Base-by-base conservation (phyloP, 768 basidiomycete genomes). In the Mycena indigotica region DNA sequence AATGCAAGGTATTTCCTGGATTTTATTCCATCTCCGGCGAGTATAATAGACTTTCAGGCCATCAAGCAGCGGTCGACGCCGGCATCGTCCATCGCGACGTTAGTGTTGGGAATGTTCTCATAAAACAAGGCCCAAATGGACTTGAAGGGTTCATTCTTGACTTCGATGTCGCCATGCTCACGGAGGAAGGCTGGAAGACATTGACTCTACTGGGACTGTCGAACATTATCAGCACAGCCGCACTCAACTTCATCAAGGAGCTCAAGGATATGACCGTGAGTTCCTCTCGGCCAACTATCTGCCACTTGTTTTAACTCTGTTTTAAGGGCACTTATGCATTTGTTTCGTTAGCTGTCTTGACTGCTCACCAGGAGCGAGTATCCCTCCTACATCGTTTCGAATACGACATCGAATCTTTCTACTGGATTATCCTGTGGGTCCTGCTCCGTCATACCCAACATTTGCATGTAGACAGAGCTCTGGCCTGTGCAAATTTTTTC, bases 31-130 rank as follows among this genome's bases (percentile, higher is more conserved):
- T 26, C n/a, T 19, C 17, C 23, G 19, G 15, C 28, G 26, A 8
- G 17, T 13, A 21, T 25, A 17, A n/a, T n/a, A n/a, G 26, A 25
- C 32, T 25, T 48, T 21, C n/a, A 56, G 55, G 55, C 23, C 56
- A 57, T 28, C 29, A 30, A 50, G 19, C 39, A 21, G 57, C 57
- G n/a, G 46, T 23, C 32, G 21, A 35, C 4, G 57, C 57, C 5
- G 57, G 57, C 13, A 50, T 58, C 24, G 21, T 53, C 13, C 57
- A 58, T 15, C 57, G 57, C n/a, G 57, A 58, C 28, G 32, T 58
- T 39, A 58, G 57, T 28, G 52, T 35, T 17, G 57, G 57, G 2
- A 58, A 58, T n/a, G 40, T 58, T 26, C 38, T 58, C 1, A 23
- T 57, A 23, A 15, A 17, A 23, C 15, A 46, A 35, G 12, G 13